These are phyloP conservation scores for Elongisporangium undulatum DNA, from an alignment of 352 stramenopile genomes.

Conservation along the genomic window DNA sequence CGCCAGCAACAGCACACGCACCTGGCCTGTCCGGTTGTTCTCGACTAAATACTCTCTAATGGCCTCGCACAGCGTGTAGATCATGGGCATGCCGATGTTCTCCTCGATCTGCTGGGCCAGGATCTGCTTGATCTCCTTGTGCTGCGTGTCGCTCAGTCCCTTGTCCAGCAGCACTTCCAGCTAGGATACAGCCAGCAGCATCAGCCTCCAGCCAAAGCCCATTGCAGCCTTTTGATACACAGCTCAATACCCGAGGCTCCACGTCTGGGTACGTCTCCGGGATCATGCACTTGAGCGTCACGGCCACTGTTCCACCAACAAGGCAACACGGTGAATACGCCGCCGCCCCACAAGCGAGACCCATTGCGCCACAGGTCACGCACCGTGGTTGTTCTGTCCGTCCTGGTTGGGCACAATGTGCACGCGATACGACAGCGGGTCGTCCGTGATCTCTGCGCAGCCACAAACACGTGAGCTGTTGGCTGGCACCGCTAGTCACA, in stretches of 20 bases:
- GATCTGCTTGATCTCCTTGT: conserved; percentile 72
- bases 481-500: neutral
- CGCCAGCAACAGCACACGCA: conserved; percentile 15
- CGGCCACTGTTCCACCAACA: conserved; percentile 40
- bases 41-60: conserved; percentile 84
- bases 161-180: conserved; percentile 78
- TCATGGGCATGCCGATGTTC: conserved; percentile 86
- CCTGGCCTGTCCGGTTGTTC: conserved; percentile 84
- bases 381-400: conserved; percentile 79
- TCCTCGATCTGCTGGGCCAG: conserved; percentile 63
- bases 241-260: conserved; percentile 40
- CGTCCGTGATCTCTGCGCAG: conserved; percentile 61
- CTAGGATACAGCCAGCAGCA: conserved; percentile 11
- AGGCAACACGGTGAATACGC: neutral
- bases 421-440: conserved; percentile 69
- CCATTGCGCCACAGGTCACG: neutral
- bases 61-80: conserved; percentile 82
- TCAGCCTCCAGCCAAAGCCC: neutral
- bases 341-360: neutral
- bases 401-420: conserved; percentile 84
- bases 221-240: no score
- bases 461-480: neutral
- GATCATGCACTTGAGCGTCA: conserved; percentile 73
- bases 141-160: conserved; percentile 68
- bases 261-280: conserved; percentile 78